These are phyloP conservation scores for Colletotrichum tofieldiae DNA, from an alignment of 2,329 filamentous ascomycete genomes.

Conservation along the genomic window DNA sequence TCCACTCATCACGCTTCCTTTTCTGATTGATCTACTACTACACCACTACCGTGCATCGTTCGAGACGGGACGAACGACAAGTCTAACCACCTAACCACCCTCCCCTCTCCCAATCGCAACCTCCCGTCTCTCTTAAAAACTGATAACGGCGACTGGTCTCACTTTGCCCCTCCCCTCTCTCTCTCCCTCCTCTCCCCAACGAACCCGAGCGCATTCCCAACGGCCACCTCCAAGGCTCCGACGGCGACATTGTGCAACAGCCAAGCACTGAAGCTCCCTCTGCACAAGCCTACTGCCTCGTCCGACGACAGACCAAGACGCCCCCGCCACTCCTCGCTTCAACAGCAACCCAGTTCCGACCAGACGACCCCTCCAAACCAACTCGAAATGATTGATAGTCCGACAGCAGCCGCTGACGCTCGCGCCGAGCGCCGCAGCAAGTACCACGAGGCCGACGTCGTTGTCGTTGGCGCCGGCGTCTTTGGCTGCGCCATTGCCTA, in stretches of 20 bases:
- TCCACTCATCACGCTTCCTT: conserved; percentile 35
- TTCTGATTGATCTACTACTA: conserved; percentile 22
- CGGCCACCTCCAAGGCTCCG: conserved; percentile 14
- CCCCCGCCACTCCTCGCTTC: conserved; percentile 23
- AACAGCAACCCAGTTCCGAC: conserved; percentile 15
- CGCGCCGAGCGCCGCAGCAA: conserved; percentile 64
- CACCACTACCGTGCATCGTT: conserved; percentile 11
- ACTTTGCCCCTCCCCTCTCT: neutral
- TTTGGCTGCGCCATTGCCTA: conserved; percentile 90
- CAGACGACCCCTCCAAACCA: neutral
- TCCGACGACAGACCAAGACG: conserved; percentile 18
- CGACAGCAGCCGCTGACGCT: conserved; percentile 55
- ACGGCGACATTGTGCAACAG: conserved; percentile 13
- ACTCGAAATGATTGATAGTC: conserved; percentile 50
- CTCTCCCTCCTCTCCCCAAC: neutral
- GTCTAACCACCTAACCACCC: conserved; percentile 20
- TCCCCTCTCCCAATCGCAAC: conserved; percentile 15
- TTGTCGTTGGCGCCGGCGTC: conserved; percentile 93
- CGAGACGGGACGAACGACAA: conserved; percentile 38
- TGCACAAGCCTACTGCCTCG: conserved; percentile 3
- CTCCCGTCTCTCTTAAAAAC: conserved; percentile 20
- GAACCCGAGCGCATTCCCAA: conserved; percentile 23
- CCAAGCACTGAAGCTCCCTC: conserved; percentile 17
- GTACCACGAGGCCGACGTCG: conserved; percentile 82
- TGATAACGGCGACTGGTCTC: conserved; percentile 3